A percentile compares a stretch with the other conserved stretches of the same genome.
phyloP scores from a whole-genome alignment of 495 filamentous ascomycete genomes.

The Penicillium argentinense region DNA sequence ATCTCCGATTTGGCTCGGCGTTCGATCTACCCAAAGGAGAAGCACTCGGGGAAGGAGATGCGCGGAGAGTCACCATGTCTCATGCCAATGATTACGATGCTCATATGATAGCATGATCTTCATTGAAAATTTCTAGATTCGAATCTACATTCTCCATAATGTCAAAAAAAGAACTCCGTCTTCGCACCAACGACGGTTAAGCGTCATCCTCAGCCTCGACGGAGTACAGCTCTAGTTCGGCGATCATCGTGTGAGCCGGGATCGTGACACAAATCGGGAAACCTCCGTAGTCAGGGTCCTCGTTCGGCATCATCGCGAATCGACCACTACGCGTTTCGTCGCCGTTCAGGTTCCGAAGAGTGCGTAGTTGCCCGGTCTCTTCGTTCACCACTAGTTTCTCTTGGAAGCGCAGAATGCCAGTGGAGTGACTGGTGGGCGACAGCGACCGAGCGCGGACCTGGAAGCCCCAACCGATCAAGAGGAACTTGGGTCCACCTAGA shows the following conservation, averaged over 20 bases:
- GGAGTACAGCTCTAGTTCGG: constrained; percentile 44
- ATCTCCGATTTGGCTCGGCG: constrained; percentile 1
- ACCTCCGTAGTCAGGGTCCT: constrained; percentile 51
- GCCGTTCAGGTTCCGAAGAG: constrained; percentile 42
- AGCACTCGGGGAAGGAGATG: too few relatives aligned
- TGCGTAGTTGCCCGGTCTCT: constrained; percentile 36
- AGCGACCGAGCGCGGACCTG: constrained; percentile 34
- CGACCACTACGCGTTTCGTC: constrained; percentile 51
- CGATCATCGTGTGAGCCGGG: constrained; percentile 48
- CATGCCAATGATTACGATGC: too few relatives aligned
- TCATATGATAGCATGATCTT: too few relatives aligned
- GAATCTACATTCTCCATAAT: too few relatives aligned
- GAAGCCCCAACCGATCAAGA: constrained; percentile 50
- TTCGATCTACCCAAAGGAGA: too few relatives aligned
- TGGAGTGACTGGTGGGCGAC: constrained; percentile 33
- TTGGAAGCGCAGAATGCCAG: constrained; percentile 41
- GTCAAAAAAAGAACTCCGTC: not conserved
- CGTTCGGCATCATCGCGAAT: constrained; percentile 49
- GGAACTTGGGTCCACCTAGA: constrained; percentile 35
- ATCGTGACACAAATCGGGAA: constrained; percentile 51
- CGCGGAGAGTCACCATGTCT: too few relatives aligned
- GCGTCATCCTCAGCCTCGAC: constrained; percentile 27
- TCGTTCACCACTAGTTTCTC: constrained; percentile 39
- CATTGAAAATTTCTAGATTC: too few relatives aligned
- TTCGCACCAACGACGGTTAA: not conserved